Evolutionary conservation across 805 yeast genomes (phyloP).

Genomic region (Candida pseudofarinosa): DNA sequence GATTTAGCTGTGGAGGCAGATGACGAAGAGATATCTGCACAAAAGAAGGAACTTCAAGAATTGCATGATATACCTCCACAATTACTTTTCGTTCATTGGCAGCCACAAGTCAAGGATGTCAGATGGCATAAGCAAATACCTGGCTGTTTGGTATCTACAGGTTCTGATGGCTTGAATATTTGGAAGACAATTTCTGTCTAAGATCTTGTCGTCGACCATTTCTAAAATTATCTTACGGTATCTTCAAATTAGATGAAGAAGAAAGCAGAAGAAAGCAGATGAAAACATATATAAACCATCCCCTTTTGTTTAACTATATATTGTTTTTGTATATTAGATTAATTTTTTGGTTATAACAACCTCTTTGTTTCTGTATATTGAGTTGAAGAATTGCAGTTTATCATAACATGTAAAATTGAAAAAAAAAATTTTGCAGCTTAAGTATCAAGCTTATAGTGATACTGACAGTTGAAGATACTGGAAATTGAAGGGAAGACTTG

Average conservation of each 20-base stretch:
- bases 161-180: slow-evolving; percentile 88
- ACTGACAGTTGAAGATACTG: not conserved
- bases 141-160: slow-evolving; percentile 90
- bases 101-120: slow-evolving; percentile 93
- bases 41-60: slow-evolving; percentile 72
- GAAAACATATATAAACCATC: not conserved
- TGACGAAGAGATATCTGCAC: slow-evolving; percentile 91
- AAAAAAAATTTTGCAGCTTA: slow-evolving; percentile 1
- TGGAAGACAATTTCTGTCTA: slow-evolving; percentile 97
- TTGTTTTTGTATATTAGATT: not conserved
- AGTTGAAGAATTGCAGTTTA: not conserved
- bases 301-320: not conserved
- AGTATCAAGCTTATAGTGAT: too few relatives aligned
- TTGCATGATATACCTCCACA: slow-evolving; percentile 92
- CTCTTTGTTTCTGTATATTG: not conserved
- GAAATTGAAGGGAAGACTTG: not conserved
- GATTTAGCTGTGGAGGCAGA: slow-evolving; percentile 98
- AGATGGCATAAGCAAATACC: slow-evolving; percentile 98
- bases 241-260: not conserved
- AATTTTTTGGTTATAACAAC: too few relatives aligned
- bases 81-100: slow-evolving; percentile 96
- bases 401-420: not conserved
- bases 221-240: not conserved
- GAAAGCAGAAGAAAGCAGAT: too few relatives aligned
- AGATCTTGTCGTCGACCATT: slow-evolving; percentile 1